phyloP scores from a whole-genome alignment of 768 basidiomycete genomes.

The Termitomyces sp. region DNA sequence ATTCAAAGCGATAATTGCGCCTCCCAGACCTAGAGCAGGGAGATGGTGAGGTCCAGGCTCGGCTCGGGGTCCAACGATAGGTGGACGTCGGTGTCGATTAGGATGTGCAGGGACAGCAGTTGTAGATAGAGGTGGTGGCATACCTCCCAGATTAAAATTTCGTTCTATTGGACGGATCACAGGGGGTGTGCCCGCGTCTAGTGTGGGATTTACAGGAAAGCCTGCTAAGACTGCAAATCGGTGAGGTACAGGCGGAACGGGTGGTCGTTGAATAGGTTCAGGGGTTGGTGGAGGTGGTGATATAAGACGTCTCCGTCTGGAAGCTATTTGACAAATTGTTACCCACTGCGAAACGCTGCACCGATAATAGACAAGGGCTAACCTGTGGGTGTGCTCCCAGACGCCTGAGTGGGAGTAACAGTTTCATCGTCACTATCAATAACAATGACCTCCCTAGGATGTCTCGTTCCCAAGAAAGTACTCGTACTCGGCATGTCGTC shows the following conservation, averaged over 20 bases:
- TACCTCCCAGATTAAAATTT: constrained; percentile 51
- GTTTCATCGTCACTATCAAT: constrained; percentile 37
- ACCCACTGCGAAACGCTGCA: not conserved
- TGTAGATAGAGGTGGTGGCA: constrained; percentile 18
- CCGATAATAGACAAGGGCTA: not conserved
- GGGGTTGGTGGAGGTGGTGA: constrained; percentile 43
- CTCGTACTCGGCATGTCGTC: constrained; percentile 23
- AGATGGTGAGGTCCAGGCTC: constrained; percentile 51
- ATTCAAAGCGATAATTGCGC: constrained; percentile 50
- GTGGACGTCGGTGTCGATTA: constrained; percentile 24
- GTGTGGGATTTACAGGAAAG: constrained; percentile 33
- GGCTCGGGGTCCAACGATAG: constrained; percentile 23
- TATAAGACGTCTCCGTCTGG: constrained; percentile 23
- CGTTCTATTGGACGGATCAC: constrained; percentile 48
- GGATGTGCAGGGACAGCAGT: constrained; percentile 16
- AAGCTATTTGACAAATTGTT: constrained; percentile 2
- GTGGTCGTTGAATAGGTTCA: constrained; percentile 40
- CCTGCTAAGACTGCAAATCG: constrained; percentile 34
- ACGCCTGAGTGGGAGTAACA: constrained; percentile 15
- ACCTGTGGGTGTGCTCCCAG: constrained; percentile 16
- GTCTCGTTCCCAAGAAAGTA: constrained; percentile 11
- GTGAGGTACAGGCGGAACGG: constrained; percentile 51
- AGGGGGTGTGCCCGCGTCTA: constrained; percentile 30
- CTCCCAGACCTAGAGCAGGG: constrained; percentile 64
- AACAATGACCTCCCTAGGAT: constrained; percentile 30